phyloP scores from a whole-genome alignment of 176 grass and related monocot genomes.

The Rhynchospora breviuscula region DNA sequence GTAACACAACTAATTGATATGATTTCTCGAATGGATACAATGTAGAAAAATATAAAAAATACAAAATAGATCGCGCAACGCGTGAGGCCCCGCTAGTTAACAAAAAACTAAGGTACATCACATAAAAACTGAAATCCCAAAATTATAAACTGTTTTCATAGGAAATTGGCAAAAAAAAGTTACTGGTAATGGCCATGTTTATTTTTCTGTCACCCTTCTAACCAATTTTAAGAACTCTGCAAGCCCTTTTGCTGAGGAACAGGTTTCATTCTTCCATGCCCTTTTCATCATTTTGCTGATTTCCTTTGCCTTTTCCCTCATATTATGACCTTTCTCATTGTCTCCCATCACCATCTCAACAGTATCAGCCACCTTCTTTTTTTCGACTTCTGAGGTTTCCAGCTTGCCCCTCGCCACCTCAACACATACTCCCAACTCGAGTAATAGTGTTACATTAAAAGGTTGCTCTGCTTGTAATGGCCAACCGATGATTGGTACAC shows the following conservation, averaged over 20 bases:
- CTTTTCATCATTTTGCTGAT: neutral
- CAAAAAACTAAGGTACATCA: too few species aligned
- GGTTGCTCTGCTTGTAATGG: neutral
- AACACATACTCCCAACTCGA: neutral
- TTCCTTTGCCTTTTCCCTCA: neutral
- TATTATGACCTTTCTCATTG: neutral
- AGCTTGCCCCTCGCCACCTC: neutral
- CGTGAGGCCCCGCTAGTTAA: too few species aligned
- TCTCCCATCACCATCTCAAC: slow-evolving; percentile 4
- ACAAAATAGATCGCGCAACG: too few species aligned
- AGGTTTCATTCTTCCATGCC: neutral
- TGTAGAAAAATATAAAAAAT: too few species aligned
- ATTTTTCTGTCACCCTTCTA: too few species aligned
- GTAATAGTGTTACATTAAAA: neutral
- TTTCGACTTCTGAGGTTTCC: neutral
- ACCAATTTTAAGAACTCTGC: neutral
- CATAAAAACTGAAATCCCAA: too few species aligned
- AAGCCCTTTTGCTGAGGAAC: neutral
- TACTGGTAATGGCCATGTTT: too few species aligned
- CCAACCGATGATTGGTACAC: slow-evolving; percentile 13
- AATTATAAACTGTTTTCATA: too few species aligned
- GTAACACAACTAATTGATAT: too few species aligned
- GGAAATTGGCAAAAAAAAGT: too few species aligned
- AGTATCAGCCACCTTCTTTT: neutral
- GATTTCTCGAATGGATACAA: too few species aligned